These are phyloP conservation scores for Trichocladium uniseriatum DNA, from an alignment of 495 filamentous ascomycete species.

Conservation along the genomic window DNA sequence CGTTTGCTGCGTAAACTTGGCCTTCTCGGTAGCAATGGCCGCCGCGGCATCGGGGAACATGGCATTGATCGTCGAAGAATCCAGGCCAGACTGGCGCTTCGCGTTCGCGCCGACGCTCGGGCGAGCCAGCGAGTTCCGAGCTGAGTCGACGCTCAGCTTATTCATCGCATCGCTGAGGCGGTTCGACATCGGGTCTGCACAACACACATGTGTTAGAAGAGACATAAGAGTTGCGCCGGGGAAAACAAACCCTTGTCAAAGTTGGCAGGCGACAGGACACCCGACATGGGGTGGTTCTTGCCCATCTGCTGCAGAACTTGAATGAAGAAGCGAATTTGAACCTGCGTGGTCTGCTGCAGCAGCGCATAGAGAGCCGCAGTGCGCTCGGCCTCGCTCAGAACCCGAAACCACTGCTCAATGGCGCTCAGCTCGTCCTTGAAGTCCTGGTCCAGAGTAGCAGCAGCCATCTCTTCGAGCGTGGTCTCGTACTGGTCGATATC, in stretches of 20 bases:
- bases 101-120: conserved; percentile 56
- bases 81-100: conserved; percentile 87
- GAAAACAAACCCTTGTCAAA: conserved; percentile 85
- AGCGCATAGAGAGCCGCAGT: conserved; percentile 93
- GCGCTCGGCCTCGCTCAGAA: conserved; percentile 90
- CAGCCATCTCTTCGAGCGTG: conserved; percentile 97
- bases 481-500: conserved; percentile 98
- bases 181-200: conserved; percentile 89
- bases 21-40: conserved; percentile 94
- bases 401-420: conserved; percentile 99
- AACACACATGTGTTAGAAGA: conserved; percentile 1
- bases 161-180: conserved; percentile 96
- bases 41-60: conserved; percentile 99
- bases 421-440: conserved; percentile 99
- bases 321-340: conserved; percentile 98
- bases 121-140: conserved; percentile 78
- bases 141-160: conserved; percentile 77
- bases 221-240: not conserved
- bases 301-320: conserved; percentile 98
- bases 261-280: conserved; percentile 87
- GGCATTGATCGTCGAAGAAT: conserved; percentile 88
- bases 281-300: conserved; percentile 94
- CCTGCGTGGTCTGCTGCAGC: conserved; percentile 95
- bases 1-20: conserved; percentile 89
- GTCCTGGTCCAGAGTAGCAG: conserved; percentile 93